Conservation (phyloP, 371 early-diverging fungal genomes). For the Hamiltosporidium tvaerminnensis region DNA sequence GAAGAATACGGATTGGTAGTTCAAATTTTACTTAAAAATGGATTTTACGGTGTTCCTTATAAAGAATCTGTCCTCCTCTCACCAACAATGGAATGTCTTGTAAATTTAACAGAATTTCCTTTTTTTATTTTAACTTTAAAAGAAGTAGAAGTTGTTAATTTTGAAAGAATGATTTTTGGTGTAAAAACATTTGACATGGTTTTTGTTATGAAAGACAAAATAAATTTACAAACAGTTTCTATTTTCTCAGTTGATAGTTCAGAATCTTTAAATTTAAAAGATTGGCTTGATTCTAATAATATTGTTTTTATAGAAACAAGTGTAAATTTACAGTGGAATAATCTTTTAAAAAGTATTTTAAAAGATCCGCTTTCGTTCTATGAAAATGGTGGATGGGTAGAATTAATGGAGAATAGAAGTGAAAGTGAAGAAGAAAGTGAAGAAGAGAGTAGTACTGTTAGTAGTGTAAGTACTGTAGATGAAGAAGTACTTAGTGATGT, state of each 20-base stretch:
- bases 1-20: slow-evolving; percentile 33
- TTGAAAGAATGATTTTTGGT: slow-evolving; percentile 49
- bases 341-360: slow-evolving; percentile 48
- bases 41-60: slow-evolving; percentile 50
- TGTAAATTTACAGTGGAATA: slow-evolving; percentile 53
- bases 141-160: slow-evolving; percentile 53
- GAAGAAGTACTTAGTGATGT: background rate
- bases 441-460: background rate
- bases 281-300: slow-evolving; percentile 51
- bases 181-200: slow-evolving; percentile 50
- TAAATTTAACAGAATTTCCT: slow-evolving; percentile 47
- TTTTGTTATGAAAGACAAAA: slow-evolving; percentile 50
- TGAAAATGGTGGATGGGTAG: slow-evolving; percentile 51
- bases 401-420: slow-evolving; percentile 35
- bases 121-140: slow-evolving; percentile 49
- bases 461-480: background rate
- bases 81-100: slow-evolving; percentile 44
- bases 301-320: slow-evolving; percentile 51
- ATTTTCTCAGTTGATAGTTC: slow-evolving; percentile 41
- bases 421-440: slow-evolving; percentile 5
- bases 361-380: slow-evolving; percentile 53
- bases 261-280: slow-evolving; percentile 42
- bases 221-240: slow-evolving; percentile 11
- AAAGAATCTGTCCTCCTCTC: slow-evolving; percentile 45
- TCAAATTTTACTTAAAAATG: slow-evolving; percentile 27